Percentiles rank a stretch among this genome's conserved stretches.
phyloP scores from a whole-genome alignment of 495 filamentous ascomycete genomes.

The Durotheca rogersii region DNA sequence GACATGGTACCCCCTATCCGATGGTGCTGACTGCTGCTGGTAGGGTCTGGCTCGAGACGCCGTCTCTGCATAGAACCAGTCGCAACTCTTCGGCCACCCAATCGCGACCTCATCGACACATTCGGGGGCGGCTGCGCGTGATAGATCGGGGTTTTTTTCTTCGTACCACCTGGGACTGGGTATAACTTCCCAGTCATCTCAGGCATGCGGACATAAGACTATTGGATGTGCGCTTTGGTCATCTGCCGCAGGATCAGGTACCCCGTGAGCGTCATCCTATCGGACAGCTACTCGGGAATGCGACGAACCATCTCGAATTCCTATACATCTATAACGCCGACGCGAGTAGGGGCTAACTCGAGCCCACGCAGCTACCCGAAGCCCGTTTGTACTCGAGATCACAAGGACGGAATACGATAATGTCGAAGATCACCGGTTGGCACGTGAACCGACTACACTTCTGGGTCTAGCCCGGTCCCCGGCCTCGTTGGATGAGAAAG shows the following conservation, averaged over 20 bases:
- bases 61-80: constrained; percentile 18
- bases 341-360: constrained; percentile 14
- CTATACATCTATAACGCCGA: constrained; percentile 3
- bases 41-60: constrained; percentile 5
- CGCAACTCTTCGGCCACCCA: constrained; percentile 11
- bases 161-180: constrained; percentile 15
- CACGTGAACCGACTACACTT: constrained; percentile 14
- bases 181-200: constrained; percentile 15
- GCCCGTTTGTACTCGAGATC: constrained; percentile 20
- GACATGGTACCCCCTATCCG: constrained; percentile 28
- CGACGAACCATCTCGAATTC: constrained; percentile 1
- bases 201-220: constrained; percentile 11
- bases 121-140: constrained; percentile 25
- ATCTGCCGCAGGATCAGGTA: constrained; percentile 16
- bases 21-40: constrained; percentile 15
- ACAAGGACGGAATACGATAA: constrained; percentile 22
- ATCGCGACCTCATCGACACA: constrained; percentile 22
- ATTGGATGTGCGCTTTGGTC: constrained; percentile 3
- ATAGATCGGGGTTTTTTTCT: constrained; percentile 19
- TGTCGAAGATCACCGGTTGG: constrained; percentile 12
- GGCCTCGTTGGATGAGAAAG: constrained; percentile 11
- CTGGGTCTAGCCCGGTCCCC: neutral
- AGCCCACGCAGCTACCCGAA: constrained; percentile 25
- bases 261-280: constrained; percentile 15
- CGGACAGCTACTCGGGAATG: constrained; percentile 5